phyloP scores from a whole-genome alignment of 345 rosid species.

The Cochlearia excelsa region DNA sequence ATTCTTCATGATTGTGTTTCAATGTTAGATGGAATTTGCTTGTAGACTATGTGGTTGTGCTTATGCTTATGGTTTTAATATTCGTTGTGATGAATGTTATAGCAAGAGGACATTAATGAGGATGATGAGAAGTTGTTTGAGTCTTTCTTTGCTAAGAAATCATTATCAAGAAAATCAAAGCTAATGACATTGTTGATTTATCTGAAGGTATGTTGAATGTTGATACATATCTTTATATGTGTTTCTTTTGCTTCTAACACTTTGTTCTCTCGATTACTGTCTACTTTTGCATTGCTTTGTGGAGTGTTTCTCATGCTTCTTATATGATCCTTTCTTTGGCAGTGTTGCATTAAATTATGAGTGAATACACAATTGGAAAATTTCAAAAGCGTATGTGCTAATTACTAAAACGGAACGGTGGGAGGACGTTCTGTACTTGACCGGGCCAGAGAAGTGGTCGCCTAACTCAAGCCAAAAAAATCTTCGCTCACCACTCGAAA shows the following conservation, averaged over 20 bases:
- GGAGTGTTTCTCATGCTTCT: conserved; percentile 9
- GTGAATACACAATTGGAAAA: conserved; percentile 73
- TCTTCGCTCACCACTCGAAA: conserved; percentile 73
- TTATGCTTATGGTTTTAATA: conserved; percentile 16
- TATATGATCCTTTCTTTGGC: conserved; percentile 25
- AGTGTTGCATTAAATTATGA: conserved; percentile 76
- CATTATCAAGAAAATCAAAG: conserved; percentile 65
- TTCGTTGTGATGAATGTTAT: neutral
- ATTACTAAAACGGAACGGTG: conserved; percentile 69
- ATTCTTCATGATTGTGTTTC: too few species aligned
- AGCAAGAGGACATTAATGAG: conserved; percentile 70
- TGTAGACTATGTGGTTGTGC: neutral
- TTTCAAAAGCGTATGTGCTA: conserved; percentile 80
- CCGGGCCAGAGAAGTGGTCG: conserved; percentile 94
- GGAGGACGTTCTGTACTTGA: conserved; percentile 84
- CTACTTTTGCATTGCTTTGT: neutral
- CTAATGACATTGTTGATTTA: conserved; percentile 47
- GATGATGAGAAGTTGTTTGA: conserved; percentile 81
- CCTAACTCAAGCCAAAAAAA: conserved; percentile 89
- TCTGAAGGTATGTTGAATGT: conserved; percentile 79
- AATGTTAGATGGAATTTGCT: conserved; percentile 2
- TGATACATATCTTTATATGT: neutral
- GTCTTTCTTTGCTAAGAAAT: conserved; percentile 68
- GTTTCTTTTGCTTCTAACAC: conserved; percentile 13
- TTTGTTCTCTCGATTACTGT: neutral